Conservation (phyloP, 257 asterid genomes). For the Ehretia macrophylla region DNA sequence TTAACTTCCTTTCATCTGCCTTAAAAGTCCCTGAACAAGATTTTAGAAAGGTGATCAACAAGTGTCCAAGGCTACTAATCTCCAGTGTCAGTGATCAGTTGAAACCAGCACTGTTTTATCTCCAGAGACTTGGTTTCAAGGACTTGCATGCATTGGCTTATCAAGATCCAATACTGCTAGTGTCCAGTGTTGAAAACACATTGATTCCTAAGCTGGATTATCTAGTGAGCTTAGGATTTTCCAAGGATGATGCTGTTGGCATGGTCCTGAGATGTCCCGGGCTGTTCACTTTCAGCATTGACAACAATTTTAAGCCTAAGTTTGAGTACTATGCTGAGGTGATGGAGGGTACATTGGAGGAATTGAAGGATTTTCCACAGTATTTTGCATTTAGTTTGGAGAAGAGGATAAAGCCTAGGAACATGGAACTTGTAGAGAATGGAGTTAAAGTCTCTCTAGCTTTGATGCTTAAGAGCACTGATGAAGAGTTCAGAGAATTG, state of each 20-base stretch:
- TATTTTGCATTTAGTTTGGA: conserved; percentile 79
- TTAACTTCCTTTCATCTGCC: conserved; percentile 54
- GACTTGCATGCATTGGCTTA: conserved; percentile 52
- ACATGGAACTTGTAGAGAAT: conserved; percentile 40
- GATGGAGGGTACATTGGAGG: conserved; percentile 60
- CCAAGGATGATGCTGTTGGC: conserved; percentile 47
- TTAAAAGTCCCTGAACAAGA: conserved; percentile 60
- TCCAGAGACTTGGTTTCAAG: conserved; percentile 61
- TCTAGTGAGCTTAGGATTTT: conserved; percentile 50
- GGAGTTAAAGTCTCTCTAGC: conserved; percentile 55
- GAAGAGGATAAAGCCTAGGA: conserved; percentile 74
- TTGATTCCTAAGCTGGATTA: conserved; percentile 66
- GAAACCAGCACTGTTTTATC: conserved; percentile 78
- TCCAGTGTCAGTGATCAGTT: conserved; percentile 70
- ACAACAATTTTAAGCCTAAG: conserved; percentile 80
- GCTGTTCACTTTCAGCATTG: conserved; percentile 71
- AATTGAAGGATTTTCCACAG: conserved; percentile 75
- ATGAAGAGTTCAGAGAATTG: conserved; percentile 60
- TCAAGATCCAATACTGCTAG: conserved; percentile 69
- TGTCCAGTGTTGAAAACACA: conserved; percentile 80
- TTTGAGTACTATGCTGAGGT: conserved; percentile 52
- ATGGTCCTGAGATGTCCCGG: conserved; percentile 86
- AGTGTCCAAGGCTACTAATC: conserved; percentile 63
- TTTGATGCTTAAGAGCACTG: conserved; percentile 63
- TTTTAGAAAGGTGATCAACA: conserved; percentile 59